Evolutionary conservation across 345 rosid genomes (phyloP), one percentile per base, ranked within the genome.

Genomic region (Citrus trifoliata): DNA sequence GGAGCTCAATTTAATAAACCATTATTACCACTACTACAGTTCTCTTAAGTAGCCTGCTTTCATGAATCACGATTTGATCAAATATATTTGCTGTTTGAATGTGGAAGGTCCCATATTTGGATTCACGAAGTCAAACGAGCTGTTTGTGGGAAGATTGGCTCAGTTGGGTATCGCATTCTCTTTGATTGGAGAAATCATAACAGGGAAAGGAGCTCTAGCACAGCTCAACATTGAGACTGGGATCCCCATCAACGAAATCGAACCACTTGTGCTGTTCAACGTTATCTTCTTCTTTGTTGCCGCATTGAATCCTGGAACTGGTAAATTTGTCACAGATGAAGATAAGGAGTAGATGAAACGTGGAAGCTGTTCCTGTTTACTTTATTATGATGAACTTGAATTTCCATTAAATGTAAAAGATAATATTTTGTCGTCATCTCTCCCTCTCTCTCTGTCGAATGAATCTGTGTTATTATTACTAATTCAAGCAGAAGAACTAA

Each of bases 221-320:
- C 99, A 95, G 53, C 93, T 95, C 38, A 95, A 95, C 93, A 85
- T 95, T 65, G 99, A 95, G 88, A 95, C 99, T 2, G 99, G 99
- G 35, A 87, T 95, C 55, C 99, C 99, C 28, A 82, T 95, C 71
- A 88, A 42, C 38, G 99, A 95, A 28, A 92, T 95, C 16, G 99
- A 95, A 80, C 99, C 99, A 6, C 92, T 95, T 16, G 98, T 95
- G 73, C 82, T 95, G 85, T 88, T 95, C 87, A 95, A 92, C 27
- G 96, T 95, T 74, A 58, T 87, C 79, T 93, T 95, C 93, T 95
- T 95, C 95, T 93, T 95, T 83, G 0, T 90, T 24, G 98, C 99
- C 12, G 99, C 99, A 10, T 80, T 93, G 86, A 95, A 95, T 76
- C 99, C 99, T 16, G 98, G 99, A 2, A 93, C 89, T 63, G 99